These are phyloP conservation scores for Podosphaera fusca DNA, from an alignment of 2,329 filamentous ascomycete genomes.

Conservation along the genomic window DNA sequence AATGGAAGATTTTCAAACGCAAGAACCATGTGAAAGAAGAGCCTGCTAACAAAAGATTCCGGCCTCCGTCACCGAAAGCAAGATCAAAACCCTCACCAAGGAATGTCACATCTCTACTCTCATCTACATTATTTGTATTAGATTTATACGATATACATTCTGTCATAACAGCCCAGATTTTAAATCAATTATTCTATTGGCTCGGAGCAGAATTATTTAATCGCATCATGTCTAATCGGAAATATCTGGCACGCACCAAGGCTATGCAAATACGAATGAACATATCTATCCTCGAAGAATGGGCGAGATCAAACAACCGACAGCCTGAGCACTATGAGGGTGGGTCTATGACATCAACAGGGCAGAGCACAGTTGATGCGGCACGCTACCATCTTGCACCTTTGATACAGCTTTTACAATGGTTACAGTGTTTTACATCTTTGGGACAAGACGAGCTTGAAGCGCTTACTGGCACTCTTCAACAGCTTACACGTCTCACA, in stretches of 20 bases:
- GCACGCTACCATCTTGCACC: slow-evolving; percentile 69
- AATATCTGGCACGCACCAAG: slow-evolving; percentile 86
- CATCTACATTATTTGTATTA: slow-evolving; percentile 86
- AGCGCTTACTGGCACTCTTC: slow-evolving; percentile 65
- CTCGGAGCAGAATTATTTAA: slow-evolving; percentile 92
- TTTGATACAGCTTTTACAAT: slow-evolving; percentile 82
- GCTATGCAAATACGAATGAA: slow-evolving; percentile 99
- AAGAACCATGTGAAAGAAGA: slow-evolving; percentile 82
- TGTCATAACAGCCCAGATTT: slow-evolving; percentile 76
- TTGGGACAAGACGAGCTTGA: slow-evolving; percentile 68
- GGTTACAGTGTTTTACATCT: slow-evolving; percentile 94
- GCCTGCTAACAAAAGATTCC: slow-evolving; percentile 69
- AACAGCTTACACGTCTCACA: slow-evolving; percentile 66
- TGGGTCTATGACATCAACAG: slow-evolving; percentile 63
- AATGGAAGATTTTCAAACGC: slow-evolving; percentile 91
- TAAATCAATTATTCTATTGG: slow-evolving; percentile 91
- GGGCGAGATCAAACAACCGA: slow-evolving; percentile 81
- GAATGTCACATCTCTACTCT: slow-evolving; percentile 86
- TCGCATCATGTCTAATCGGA: slow-evolving; percentile 85
- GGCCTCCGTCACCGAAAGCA: slow-evolving; percentile 81
- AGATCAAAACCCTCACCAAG: slow-evolving; percentile 78
- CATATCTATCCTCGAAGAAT: slow-evolving; percentile 82
- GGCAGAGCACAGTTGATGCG: slow-evolving; percentile 70
- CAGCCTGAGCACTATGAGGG: slow-evolving; percentile 90
- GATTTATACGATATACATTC: slow-evolving; percentile 99